Conservation (phyloP, 345 rosid species). For the Melastoma malabathricum region DNA sequence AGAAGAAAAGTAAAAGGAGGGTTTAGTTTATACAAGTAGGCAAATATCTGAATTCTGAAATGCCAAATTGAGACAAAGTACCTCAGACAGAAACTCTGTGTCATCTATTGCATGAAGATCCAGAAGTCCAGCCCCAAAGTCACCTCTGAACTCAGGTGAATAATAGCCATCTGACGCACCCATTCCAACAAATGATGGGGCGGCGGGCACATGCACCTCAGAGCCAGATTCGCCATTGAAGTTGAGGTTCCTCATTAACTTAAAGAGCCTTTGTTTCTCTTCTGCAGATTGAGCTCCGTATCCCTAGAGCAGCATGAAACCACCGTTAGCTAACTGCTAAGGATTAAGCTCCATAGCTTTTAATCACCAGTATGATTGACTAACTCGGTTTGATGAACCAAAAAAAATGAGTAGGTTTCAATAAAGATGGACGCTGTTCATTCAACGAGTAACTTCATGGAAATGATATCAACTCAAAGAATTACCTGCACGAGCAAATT, state of each 20-base stretch:
- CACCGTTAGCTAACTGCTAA: too few relatives aligned
- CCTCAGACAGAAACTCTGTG: conserved; percentile 92
- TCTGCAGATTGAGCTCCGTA: conserved; percentile 96
- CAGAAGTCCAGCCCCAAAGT: conserved; percentile 95
- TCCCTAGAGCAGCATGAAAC: conserved; percentile 26
- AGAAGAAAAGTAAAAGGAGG: conserved; percentile 1
- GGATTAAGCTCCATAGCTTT: too few relatives aligned
- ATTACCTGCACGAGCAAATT: conserved; percentile 84
- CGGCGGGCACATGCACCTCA: conserved; percentile 56
- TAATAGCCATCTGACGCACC: conserved; percentile 65
- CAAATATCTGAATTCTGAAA: too few relatives aligned
- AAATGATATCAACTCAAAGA: neutral
- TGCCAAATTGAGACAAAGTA: conserved; percentile 14
- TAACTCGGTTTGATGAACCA: too few relatives aligned
- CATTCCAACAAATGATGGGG: conserved; percentile 45
- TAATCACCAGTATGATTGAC: too few relatives aligned
- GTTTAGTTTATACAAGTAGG: too few relatives aligned
- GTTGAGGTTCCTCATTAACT: conserved; percentile 89
- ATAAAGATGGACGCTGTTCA: too few relatives aligned
- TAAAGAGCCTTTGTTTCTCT: conserved; percentile 92
- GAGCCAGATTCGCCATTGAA: conserved; percentile 85
- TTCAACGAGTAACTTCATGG: neutral
- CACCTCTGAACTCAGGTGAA: conserved; percentile 91
- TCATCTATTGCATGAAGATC: conserved; percentile 99
- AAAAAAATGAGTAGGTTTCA: too few relatives aligned